phyloP scores from a whole-genome alignment of 1,284 basidiomycete genomes.

The Sanghuangporus sanghuang region DNA sequence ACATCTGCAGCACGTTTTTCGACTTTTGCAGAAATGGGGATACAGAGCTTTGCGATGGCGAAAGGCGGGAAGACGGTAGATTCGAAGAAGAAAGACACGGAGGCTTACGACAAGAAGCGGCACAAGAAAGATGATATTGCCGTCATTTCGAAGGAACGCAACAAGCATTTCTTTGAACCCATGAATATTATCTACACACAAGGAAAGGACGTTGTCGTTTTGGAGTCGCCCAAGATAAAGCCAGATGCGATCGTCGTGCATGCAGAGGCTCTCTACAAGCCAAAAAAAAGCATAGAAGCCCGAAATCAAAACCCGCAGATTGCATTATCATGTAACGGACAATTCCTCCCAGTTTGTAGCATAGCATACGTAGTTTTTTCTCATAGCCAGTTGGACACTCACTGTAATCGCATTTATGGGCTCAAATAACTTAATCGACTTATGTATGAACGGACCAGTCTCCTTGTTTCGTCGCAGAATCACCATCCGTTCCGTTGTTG shows the following conservation, averaged over 20 bases:
- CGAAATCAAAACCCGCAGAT: background rate
- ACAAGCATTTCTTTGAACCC: background rate
- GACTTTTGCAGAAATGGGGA: constrained; percentile 14
- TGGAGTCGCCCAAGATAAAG: background rate
- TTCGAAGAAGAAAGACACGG: background rate
- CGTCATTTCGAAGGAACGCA: background rate
- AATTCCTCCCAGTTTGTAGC: background rate
- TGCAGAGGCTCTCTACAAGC: background rate
- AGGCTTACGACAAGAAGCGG: background rate
- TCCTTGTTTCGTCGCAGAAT: too few relatives aligned
- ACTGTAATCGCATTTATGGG: too few relatives aligned
- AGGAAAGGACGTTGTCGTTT: too few relatives aligned
- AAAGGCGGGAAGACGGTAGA: constrained; percentile 9
- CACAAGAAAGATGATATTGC: background rate
- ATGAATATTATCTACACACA: too few relatives aligned
- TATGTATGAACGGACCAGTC: too few relatives aligned
- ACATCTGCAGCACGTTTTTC: background rate
- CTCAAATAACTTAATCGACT: too few relatives aligned
- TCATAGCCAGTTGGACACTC: too few relatives aligned
- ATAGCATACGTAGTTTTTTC: background rate
- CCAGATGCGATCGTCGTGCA: background rate
- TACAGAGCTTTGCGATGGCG: constrained; percentile 8
- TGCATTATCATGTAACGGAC: background rate
- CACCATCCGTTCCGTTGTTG: too few relatives aligned
- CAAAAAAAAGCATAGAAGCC: background rate